A percentile compares a stretch with the other conserved stretches of the same genome.
phyloP scores from a whole-genome alignment of 352 stramenopile genomes.

The Phytopythium chamaehyphon region DNA sequence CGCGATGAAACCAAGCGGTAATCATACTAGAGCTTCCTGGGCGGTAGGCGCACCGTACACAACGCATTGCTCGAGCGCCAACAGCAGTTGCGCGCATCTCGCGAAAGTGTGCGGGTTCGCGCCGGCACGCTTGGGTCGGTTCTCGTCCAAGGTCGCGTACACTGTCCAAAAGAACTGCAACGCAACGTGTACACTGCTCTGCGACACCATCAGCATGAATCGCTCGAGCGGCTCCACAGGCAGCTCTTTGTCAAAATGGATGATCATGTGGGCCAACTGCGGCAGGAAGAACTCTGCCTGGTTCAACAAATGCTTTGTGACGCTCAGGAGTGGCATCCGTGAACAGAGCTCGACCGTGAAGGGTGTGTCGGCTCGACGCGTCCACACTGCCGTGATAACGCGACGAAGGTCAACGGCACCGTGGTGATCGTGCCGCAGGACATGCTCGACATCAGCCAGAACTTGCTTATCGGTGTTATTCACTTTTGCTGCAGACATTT shows the following conservation, averaged over 20 bases:
- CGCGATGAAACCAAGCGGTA: background rate
- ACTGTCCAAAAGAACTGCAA: slow-evolving; percentile 73
- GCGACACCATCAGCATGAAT: slow-evolving; percentile 68
- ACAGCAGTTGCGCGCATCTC: slow-evolving; percentile 64
- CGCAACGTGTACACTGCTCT: slow-evolving; percentile 77
- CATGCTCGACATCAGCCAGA: background rate
- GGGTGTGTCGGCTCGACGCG: slow-evolving; percentile 46
- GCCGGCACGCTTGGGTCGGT: slow-evolving; percentile 61
- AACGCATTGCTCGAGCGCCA: slow-evolving; percentile 76
- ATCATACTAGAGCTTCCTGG: slow-evolving; percentile 31
- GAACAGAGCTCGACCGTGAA: slow-evolving; percentile 64
- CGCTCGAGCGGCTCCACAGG: slow-evolving; percentile 75
- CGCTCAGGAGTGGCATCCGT: slow-evolving; percentile 43
- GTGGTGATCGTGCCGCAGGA: slow-evolving; percentile 8
- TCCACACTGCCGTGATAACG: slow-evolving; percentile 77
- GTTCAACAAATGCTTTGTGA: slow-evolving; percentile 53
- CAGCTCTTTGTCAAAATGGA: slow-evolving; percentile 76
- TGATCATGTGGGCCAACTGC: slow-evolving; percentile 80
- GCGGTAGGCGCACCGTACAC: slow-evolving; percentile 68
- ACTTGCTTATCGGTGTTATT: background rate
- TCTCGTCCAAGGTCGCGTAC: slow-evolving; percentile 73
- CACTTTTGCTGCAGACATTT: background rate
- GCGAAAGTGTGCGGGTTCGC: slow-evolving; percentile 63
- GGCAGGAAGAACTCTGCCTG: slow-evolving; percentile 80
- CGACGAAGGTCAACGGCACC: slow-evolving; percentile 62